Evolutionary conservation across 768 basidiomycete genomes (phyloP).

Genomic region (Tulasnella sp.): DNA sequence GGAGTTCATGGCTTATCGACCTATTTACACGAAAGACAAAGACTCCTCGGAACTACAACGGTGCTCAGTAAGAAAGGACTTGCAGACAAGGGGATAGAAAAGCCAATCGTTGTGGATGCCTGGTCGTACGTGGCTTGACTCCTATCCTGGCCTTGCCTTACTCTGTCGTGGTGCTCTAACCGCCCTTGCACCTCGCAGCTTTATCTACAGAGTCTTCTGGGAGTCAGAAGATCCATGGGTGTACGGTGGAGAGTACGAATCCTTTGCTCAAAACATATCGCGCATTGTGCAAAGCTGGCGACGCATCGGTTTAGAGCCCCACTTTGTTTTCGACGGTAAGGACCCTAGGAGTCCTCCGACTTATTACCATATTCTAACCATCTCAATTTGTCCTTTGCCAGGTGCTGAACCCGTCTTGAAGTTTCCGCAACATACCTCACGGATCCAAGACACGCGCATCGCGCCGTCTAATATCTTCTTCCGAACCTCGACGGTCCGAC

Average conservation of each 20-base stretch:
- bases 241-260: conserved; percentile 69
- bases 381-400: conserved; percentile 21
- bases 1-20: conserved; percentile 43
- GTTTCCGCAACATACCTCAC: conserved; percentile 51
- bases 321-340: conserved; percentile 79
- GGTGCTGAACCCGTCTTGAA: conserved; percentile 64
- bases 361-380: not conserved
- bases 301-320: conserved; percentile 46
- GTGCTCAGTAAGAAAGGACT: conserved; percentile 21
- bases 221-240: conserved; percentile 64
- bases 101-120: conserved; percentile 62
- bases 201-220: conserved; percentile 59
- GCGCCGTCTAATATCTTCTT: conserved; percentile 65
- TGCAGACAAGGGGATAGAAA: conserved; percentile 13
- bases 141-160: conserved; percentile 10
- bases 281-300: conserved; percentile 56
- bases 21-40: conserved; percentile 37
- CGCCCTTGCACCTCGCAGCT: conserved; percentile 34
- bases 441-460: conserved; percentile 45
- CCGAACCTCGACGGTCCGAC: conserved; percentile 57
- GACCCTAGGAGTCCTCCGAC: not conserved
- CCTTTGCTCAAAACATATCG: conserved; percentile 39
- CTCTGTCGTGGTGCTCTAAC: not conserved
- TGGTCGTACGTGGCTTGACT: conserved; percentile 60
- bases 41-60: conserved; percentile 28